Evolutionary conservation across 2,329 filamentous ascomycete species (phyloP).

Genomic region (Stagonosporopsis tanaceti): DNA sequence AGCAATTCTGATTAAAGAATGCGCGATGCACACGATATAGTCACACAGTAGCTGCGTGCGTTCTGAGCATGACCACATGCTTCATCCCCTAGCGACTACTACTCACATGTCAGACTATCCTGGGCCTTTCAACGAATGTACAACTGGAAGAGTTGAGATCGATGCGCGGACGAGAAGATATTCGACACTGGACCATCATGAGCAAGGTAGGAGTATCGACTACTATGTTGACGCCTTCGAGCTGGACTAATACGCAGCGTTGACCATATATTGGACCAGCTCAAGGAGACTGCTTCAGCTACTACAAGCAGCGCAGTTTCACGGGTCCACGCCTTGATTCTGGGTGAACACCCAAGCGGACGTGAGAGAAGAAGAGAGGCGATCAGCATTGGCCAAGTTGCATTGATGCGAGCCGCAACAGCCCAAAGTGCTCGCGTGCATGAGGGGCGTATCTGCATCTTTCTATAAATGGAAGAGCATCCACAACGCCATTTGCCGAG

Average conservation of each 20-base stretch:
- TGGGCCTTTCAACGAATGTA: too few species aligned
- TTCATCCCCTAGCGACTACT: too few species aligned
- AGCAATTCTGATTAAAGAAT: neutral
- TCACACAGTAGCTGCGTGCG: too few species aligned
- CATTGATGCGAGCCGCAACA: conserved; percentile 36
- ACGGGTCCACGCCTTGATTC: neutral
- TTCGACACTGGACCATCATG: neutral
- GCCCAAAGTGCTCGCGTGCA: conserved; percentile 30
- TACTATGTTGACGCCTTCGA: neutral
- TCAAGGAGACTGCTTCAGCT: neutral
- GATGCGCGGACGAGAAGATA: too few species aligned
- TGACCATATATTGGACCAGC: neutral
- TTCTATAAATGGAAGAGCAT: conserved; percentile 43
- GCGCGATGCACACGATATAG: neutral
- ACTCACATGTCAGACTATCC: too few species aligned
- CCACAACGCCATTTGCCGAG: conserved; percentile 42
- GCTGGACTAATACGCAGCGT: neutral
- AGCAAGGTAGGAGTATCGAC: neutral
- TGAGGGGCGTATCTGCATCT: conserved; percentile 41
- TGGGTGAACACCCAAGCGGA: neutral
- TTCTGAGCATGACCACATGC: too few species aligned
- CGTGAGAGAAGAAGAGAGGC: neutral
- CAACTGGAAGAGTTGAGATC: too few species aligned
- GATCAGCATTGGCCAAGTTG: conserved; percentile 34
- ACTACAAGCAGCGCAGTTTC: neutral